These are phyloP conservation scores for Euphorbia pulcherrima DNA, from an alignment of 345 rosid species.

Conservation along the genomic window DNA sequence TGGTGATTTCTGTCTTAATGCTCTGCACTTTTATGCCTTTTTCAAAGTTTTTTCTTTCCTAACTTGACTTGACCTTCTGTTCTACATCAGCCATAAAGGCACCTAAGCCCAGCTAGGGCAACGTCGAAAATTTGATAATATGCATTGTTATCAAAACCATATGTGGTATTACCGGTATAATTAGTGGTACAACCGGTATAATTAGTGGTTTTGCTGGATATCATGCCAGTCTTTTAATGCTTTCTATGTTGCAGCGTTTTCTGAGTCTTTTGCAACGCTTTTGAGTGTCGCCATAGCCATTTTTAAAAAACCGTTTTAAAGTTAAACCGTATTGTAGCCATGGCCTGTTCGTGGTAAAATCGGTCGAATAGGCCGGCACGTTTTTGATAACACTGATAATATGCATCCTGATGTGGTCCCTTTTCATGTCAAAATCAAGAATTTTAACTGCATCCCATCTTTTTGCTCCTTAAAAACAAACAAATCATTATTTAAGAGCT, in stretches of 20 bases:
- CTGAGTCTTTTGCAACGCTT: no score
- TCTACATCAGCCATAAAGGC: not conserved
- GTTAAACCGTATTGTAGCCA: no score
- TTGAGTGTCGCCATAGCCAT: no score
- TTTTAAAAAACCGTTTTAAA: no score
- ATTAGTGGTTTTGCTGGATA: no score
- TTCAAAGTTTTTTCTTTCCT: not conserved
- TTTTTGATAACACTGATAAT: not conserved
- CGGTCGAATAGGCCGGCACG: no score
- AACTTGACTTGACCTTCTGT: not conserved
- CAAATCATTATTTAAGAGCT: not conserved
- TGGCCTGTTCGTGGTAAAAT: no score
- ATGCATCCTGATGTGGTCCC: not conserved
- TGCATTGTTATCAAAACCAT: no score
- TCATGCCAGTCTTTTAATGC: no score
- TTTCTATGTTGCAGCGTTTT: no score
- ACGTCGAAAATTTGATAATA: not conserved
- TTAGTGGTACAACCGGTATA: no score
- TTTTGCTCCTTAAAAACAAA: not conserved
- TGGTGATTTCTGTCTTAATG: not conserved
- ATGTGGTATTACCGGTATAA: no score
- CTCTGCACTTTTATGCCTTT: not conserved
- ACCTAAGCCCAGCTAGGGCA: not conserved
- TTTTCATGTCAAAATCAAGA: not conserved
- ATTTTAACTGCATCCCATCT: not conserved